A percentile compares a stretch with the other conserved stretches of the same genome.
These are phyloP conservation scores for Nitzschia inconspicua DNA, from an alignment of 108 stramenopile species.

Conservation along the genomic window DNA sequence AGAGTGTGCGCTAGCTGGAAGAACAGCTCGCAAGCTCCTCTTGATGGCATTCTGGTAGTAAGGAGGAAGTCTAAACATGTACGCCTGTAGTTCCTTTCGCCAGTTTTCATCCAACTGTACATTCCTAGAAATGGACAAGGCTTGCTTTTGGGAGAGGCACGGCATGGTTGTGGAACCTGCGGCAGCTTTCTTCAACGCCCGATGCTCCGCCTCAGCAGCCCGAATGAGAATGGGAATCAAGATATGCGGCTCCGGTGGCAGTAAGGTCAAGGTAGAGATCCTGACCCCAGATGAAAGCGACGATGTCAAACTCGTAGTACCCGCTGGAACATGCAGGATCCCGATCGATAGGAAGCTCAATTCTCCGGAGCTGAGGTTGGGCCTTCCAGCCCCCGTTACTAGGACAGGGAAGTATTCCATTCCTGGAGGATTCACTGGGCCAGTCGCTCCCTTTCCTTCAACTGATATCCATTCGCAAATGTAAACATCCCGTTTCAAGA, in stretches of 20 bases:
- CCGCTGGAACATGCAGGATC: slow-evolving; percentile 61
- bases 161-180: slow-evolving; percentile 4
- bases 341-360: slow-evolving; percentile 62
- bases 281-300: slow-evolving; percentile 10
- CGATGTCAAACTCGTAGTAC: slow-evolving; percentile 20
- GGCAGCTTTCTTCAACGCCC: slow-evolving; percentile 45
- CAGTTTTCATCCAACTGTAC: slow-evolving; percentile 67
- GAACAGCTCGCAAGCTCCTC: slow-evolving; percentile 48
- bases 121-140: slow-evolving; percentile 20
- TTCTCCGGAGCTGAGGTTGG: slow-evolving; percentile 47
- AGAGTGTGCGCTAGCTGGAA: slow-evolving; percentile 54
- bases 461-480: slow-evolving; percentile 73
- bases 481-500: slow-evolving; percentile 72
- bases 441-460: slow-evolving; percentile 34
- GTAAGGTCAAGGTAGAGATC: slow-evolving; percentile 63
- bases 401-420: slow-evolving; percentile 68
- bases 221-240: slow-evolving; percentile 65
- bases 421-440: slow-evolving; percentile 16
- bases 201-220: slow-evolving; percentile 66
- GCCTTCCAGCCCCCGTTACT: slow-evolving; percentile 62
- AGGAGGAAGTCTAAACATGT: slow-evolving; percentile 69
- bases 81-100: slow-evolving; percentile 71
- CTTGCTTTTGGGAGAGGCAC: slow-evolving; percentile 28
- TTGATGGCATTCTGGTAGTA: slow-evolving; percentile 68
- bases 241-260: slow-evolving; percentile 83